Conservation (phyloP, 2,329 filamentous ascomycete genomes). For the Microdochium nivale region DNA sequence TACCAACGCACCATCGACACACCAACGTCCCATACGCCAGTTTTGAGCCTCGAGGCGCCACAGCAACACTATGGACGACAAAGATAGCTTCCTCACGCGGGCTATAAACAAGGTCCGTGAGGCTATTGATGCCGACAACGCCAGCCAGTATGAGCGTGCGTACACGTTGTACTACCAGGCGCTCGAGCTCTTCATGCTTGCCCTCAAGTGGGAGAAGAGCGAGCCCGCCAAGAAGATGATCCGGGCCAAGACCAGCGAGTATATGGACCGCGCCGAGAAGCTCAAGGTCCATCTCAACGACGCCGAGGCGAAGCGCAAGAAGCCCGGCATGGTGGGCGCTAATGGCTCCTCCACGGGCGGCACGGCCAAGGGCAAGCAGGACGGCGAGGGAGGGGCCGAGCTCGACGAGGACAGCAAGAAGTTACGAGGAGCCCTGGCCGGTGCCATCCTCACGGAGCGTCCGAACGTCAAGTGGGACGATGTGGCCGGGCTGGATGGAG, state of each 20-base stretch:
- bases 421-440: conserved; percentile 78
- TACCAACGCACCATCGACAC: neutral
- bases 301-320: conserved; percentile 61
- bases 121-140: conserved; percentile 92
- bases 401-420: conserved; percentile 91
- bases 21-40: neutral
- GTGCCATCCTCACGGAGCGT: conserved; percentile 89
- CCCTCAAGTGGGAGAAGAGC: conserved; percentile 99
- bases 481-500: conserved; percentile 85
- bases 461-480: conserved; percentile 98
- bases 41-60: neutral
- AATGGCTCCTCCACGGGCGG: conserved; percentile 60
- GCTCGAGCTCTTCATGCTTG: conserved; percentile 97
- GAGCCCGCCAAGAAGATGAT: conserved; percentile 96
- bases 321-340: conserved; percentile 61
- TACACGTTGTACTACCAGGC: conserved; percentile 94
- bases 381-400: conserved; percentile 48
- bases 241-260: conserved; percentile 86
- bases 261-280: conserved; percentile 98
- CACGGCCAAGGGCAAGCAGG: conserved; percentile 49
- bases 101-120: conserved; percentile 97
- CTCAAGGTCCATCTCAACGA: conserved; percentile 84
- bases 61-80: conserved; percentile 66
- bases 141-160: conserved; percentile 92
- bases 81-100: conserved; percentile 87